phyloP scores from a whole-genome alignment of 2,329 filamentous ascomycete species.

The Cytospora schulzeri region DNA sequence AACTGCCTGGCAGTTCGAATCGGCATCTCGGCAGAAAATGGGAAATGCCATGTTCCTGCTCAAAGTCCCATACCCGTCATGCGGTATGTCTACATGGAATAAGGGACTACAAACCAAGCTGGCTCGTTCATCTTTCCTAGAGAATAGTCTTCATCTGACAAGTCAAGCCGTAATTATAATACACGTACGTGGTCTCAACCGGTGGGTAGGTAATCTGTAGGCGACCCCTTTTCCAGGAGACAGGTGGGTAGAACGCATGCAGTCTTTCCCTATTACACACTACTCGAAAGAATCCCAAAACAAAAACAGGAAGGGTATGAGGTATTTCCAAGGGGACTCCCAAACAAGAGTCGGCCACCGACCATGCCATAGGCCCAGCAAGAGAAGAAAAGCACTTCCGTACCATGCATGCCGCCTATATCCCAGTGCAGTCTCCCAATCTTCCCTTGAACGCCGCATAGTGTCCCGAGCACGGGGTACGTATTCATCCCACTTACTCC shows the following conservation, averaged over 20 bases:
- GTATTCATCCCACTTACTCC: constrained; percentile 51
- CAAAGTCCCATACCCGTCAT: not conserved
- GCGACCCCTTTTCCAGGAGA: not conserved
- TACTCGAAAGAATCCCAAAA: not conserved
- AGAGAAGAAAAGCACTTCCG: not conserved
- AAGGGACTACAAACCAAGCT: too few relatives aligned
- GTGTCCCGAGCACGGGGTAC: not conserved
- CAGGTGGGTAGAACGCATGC: not conserved
- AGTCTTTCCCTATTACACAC: not conserved
- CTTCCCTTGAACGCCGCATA: not conserved
- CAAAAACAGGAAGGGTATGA: not conserved
- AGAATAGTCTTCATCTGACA: too few relatives aligned
- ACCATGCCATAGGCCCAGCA: not conserved
- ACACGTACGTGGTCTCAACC: not conserved
- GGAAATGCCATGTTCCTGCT: not conserved
- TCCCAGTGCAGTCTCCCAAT: not conserved
- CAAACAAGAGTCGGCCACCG: not conserved
- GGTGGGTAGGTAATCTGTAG: not conserved
- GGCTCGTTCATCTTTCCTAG: too few relatives aligned
- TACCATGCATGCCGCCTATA: not conserved
- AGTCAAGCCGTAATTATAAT: not conserved
- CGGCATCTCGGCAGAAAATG: not conserved
- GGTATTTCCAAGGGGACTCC: not conserved
- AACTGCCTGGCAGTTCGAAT: not conserved
- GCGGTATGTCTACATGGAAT: too few relatives aligned